phyloP scores from a whole-genome alignment of 164 flowering plant species.

The Litsea cubeba region DNA sequence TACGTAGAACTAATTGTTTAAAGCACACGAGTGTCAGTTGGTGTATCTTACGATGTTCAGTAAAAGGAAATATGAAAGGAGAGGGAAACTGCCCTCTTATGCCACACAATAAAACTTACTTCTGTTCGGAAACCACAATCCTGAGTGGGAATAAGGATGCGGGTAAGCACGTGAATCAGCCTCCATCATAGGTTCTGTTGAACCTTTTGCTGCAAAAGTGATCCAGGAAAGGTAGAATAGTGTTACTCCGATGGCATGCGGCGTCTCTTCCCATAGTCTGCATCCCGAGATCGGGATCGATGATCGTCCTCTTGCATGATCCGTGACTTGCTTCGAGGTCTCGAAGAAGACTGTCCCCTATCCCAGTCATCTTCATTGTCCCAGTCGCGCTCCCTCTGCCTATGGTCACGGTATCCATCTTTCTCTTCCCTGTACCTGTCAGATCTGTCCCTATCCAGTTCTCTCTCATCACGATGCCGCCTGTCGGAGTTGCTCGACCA shows the following conservation, averaged over 20 bases:
- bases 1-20: constrained; percentile 21
- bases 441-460: constrained; percentile 56
- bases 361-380: constrained; percentile 68
- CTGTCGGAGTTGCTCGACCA: constrained; percentile 51
- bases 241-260: constrained; percentile 64
- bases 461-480: constrained; percentile 59
- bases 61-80: constrained; percentile 24
- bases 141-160: constrained; percentile 1
- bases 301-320: constrained; percentile 59
- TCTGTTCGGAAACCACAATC: constrained; percentile 29
- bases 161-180: constrained; percentile 6
- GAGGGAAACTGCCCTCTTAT: constrained; percentile 25
- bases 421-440: constrained; percentile 6
- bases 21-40: constrained; percentile 23
- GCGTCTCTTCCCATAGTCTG: constrained; percentile 77
- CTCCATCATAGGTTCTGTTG: too few relatives aligned
- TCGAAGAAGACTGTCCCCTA: constrained; percentile 63
- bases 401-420: too few relatives aligned
- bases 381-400: constrained; percentile 30
- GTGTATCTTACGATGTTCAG: constrained; percentile 30
- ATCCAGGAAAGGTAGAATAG: constrained; percentile 6
- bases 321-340: constrained; percentile 65
- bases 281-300: constrained; percentile 74
- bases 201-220: too few relatives aligned
- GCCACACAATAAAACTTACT: constrained; percentile 46